Percentiles rank a stretch among this genome's conserved stretches.
Conservation (phyloP, 441 rosid species). For the Cnidoscolus chayamansa region DNA sequence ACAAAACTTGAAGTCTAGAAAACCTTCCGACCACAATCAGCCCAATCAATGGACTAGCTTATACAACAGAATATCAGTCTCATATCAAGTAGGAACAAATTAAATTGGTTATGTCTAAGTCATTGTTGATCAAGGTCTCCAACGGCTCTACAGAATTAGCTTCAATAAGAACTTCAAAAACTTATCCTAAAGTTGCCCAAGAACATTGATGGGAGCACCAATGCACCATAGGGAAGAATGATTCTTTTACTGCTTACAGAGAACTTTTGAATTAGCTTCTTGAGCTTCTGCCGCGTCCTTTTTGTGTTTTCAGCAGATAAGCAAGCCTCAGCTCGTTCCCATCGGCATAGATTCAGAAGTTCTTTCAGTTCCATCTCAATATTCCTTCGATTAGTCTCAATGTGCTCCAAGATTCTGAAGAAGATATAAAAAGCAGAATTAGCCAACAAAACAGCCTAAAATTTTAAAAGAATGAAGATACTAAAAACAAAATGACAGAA, state of each 20-base stretch:
- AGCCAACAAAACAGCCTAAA: constrained; percentile 24
- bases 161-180: neutral
- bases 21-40: neutral
- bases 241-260: constrained; percentile 47
- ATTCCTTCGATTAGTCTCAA: constrained; percentile 49
- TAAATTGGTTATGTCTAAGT: neutral
- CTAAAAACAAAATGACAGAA: neutral
- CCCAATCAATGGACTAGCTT: neutral
- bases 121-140: neutral
- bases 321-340: constrained; percentile 71
- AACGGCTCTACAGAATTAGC: neutral
- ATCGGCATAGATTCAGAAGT: constrained; percentile 62
- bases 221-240: neutral
- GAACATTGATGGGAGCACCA: constrained; percentile 1
- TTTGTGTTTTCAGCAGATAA: constrained; percentile 54
- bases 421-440: constrained; percentile 23
- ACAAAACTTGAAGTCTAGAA: neutral
- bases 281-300: constrained; percentile 73
- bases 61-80: neutral
- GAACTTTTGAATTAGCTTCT: constrained; percentile 72
- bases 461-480: constrained; percentile 15
- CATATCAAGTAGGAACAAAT: neutral
- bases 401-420: constrained; percentile 63
- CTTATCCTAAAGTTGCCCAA: neutral
- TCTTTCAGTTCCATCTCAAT: constrained; percentile 68